phyloP scores from a whole-genome alignment of 2,329 filamentous ascomycete species.

The Pseudocercospora macadamiae region DNA sequence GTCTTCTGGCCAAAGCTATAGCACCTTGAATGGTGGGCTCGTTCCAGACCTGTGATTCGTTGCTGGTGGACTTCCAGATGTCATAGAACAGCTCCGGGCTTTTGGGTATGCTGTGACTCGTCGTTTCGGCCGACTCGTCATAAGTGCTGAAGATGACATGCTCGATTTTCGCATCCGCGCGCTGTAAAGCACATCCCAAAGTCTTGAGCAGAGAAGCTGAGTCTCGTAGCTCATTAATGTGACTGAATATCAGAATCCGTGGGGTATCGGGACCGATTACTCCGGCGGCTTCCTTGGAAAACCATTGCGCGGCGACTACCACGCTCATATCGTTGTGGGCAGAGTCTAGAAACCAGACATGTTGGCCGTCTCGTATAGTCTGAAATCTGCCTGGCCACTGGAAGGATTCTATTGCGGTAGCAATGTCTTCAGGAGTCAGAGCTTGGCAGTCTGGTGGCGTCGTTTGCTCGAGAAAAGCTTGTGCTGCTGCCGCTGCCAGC shows the following conservation, averaged over 20 bases:
- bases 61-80: constrained; percentile 6
- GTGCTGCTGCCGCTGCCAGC: constrained; percentile 54
- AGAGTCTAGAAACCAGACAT: constrained; percentile 46
- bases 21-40: constrained; percentile 25
- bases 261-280: not conserved
- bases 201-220: constrained; percentile 20
- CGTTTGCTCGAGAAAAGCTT: constrained; percentile 20
- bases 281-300: constrained; percentile 22
- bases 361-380: constrained; percentile 14
- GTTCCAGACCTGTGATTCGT: constrained; percentile 12
- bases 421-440: constrained; percentile 25
- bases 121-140: constrained; percentile 15
- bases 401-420: constrained; percentile 20
- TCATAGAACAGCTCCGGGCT: constrained; percentile 11
- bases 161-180: constrained; percentile 13
- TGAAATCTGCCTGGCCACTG: constrained; percentile 33
- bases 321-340: constrained; percentile 50
- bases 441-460: not conserved
- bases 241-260: constrained; percentile 30
- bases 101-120: not conserved
- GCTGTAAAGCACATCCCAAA: constrained; percentile 22
- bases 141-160: constrained; percentile 35
- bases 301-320: constrained; percentile 44
- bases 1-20: constrained; percentile 9
- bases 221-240: constrained; percentile 33